Evolutionary conservation across 768 basidiomycete species (phyloP).

Genomic region (Holtermanniella nyarrowii): DNA sequence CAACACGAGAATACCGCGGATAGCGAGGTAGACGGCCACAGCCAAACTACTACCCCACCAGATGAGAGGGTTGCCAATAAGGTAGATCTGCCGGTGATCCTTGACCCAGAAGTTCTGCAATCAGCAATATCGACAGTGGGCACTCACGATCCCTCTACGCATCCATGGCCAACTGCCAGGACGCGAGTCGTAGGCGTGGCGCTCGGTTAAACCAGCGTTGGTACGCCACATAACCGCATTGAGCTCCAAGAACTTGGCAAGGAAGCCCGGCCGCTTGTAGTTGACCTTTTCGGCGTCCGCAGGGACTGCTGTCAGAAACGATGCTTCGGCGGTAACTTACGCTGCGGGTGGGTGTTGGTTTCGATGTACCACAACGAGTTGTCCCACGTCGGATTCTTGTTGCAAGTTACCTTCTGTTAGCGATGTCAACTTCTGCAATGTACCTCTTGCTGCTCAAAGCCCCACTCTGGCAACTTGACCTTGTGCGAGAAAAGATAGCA

Average conservation of each 20-base stretch:
- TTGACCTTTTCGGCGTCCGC: constrained; percentile 69
- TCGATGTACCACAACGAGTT: constrained; percentile 95
- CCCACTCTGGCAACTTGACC: constrained; percentile 96
- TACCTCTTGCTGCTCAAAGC: constrained; percentile 90
- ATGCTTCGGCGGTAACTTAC: constrained; percentile 45
- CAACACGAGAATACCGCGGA: constrained; percentile 71
- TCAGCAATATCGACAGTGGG: background rate
- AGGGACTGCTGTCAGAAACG: constrained; percentile 49
- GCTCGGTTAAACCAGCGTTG: constrained; percentile 88
- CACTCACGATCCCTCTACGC: constrained; percentile 78
- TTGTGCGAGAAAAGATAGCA: constrained; percentile 98
- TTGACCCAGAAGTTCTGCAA: constrained; percentile 94
- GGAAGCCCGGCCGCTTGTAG: constrained; percentile 78
- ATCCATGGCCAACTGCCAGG: constrained; percentile 84
- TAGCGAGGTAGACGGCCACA: constrained; percentile 55
- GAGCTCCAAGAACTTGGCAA: constrained; percentile 80
- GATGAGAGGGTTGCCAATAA: constrained; percentile 84
- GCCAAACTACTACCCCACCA: constrained; percentile 80
- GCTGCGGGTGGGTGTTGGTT: constrained; percentile 61
- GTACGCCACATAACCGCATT: constrained; percentile 95
- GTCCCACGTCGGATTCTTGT: constrained; percentile 81
- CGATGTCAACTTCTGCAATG: background rate
- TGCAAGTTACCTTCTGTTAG: constrained; percentile 61
- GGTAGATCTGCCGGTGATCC: constrained; percentile 88
- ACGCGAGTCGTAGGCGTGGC: constrained; percentile 91